A percentile compares a stretch with the other conserved stretches of the same genome.
phyloP scores from a whole-genome alignment of 2,329 filamentous ascomycete species.

The Trichoderma breve region DNA sequence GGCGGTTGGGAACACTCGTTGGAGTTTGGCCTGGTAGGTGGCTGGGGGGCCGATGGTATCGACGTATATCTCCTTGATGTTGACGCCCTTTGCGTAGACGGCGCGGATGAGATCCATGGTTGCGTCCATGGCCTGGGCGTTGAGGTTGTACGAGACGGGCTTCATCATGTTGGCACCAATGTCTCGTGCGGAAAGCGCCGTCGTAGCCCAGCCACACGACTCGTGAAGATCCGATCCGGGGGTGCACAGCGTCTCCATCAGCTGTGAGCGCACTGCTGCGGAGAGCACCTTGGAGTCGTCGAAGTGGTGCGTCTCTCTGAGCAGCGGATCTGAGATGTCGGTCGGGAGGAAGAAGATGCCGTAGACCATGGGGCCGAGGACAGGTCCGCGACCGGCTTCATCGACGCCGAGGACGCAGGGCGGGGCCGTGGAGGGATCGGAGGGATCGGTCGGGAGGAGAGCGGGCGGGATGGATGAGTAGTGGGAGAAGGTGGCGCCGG shows the following conservation, averaged over 20 bases:
- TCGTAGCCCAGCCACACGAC: constrained; percentile 78
- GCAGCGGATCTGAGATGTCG: constrained; percentile 66
- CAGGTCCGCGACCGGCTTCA: constrained; percentile 89
- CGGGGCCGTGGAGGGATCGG: constrained; percentile 34
- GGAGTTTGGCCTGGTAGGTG: constrained; percentile 79
- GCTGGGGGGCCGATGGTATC: constrained; percentile 87
- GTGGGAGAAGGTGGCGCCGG: constrained; percentile 68
- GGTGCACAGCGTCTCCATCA: constrained; percentile 71
- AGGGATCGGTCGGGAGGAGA: constrained; percentile 48
- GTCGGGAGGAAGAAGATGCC: constrained; percentile 73
- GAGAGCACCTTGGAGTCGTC: constrained; percentile 94
- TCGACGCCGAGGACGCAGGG: constrained; percentile 81
- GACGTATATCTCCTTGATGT: constrained; percentile 86
- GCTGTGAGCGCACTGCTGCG: constrained; percentile 68
- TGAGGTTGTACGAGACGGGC: constrained; percentile 77
- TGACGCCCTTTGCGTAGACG: constrained; percentile 74
- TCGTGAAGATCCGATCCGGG: constrained; percentile 47
- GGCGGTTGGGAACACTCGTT: constrained; percentile 76
- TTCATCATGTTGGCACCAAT: constrained; percentile 77
- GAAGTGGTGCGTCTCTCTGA: constrained; percentile 79
- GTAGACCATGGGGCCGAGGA: constrained; percentile 80
- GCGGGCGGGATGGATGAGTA: constrained; percentile 65
- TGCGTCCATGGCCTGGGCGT: constrained; percentile 92
- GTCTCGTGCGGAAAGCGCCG: constrained; percentile 77
- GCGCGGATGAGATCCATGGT: constrained; percentile 78